phyloP scores from a whole-genome alignment of 306 rosid species.

The Pyrus pyrifolia region DNA sequence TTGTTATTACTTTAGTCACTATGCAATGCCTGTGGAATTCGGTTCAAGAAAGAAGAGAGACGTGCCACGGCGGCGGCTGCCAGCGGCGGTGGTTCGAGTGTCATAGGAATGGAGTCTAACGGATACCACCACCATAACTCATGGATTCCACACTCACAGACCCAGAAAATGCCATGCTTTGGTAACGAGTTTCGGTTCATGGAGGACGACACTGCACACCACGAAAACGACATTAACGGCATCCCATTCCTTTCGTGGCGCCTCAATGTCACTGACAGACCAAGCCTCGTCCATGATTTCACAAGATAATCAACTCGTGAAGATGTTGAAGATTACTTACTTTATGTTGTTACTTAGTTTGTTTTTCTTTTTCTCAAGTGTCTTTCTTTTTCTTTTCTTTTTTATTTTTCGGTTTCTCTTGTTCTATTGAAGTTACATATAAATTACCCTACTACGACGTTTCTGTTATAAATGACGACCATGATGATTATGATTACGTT shows the following conservation, averaged over 20 bases:
- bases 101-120: constrained; percentile 23
- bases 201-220: constrained; percentile 29
- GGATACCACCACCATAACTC: constrained; percentile 33
- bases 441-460: constrained; percentile 2
- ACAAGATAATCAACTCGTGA: constrained; percentile 47
- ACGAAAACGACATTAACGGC: constrained; percentile 27
- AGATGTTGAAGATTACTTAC: not conserved
- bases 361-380: not conserved
- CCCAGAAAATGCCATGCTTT: constrained; percentile 55
- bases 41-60: constrained; percentile 94
- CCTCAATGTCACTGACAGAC: constrained; percentile 80
- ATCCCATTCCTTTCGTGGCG: constrained; percentile 89
- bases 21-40: constrained; percentile 97
- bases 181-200: constrained; percentile 48
- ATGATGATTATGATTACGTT: constrained; percentile 4
- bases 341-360: not conserved
- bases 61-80: constrained; percentile 62
- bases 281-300: constrained; percentile 81
- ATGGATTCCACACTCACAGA: constrained; percentile 42
- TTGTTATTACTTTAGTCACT: constrained; percentile 49
- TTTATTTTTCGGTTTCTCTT: not conserved
- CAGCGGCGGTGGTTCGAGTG: not conserved
- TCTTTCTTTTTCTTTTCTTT: not conserved
- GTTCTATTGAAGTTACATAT: constrained; percentile 23
- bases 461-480: constrained; percentile 25